A percentile compares a stretch with the other conserved stretches of the same genome.
Evolutionary conservation across 2,329 filamentous ascomycete species (phyloP).

Genomic region (Aspergillus sp.): DNA sequence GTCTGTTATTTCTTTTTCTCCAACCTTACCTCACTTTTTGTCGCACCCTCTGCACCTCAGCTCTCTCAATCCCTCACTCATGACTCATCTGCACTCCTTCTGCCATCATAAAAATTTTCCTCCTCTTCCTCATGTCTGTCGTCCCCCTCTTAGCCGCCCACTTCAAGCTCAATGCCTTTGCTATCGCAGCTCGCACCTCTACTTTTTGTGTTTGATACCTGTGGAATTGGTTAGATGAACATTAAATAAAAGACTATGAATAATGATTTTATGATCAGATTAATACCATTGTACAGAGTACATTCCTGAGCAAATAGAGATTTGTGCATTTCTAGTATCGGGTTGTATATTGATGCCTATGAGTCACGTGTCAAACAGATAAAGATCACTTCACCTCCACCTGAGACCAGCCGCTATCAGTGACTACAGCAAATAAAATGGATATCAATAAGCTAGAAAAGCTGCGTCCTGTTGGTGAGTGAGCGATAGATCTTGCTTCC

Average conservation of each 20-base stretch:
- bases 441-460: conserved; percentile 43
- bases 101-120: conserved; percentile 26
- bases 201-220: too few relatives aligned
- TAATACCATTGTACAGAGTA: background rate
- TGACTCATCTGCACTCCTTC: background rate
- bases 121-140: conserved; percentile 31
- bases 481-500: background rate
- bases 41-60: background rate
- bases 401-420: too few relatives aligned
- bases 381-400: too few relatives aligned
- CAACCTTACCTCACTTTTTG: too few relatives aligned
- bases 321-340: background rate
- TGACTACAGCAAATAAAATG: background rate
- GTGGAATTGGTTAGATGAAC: too few relatives aligned
- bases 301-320: too few relatives aligned
- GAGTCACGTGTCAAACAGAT: background rate
- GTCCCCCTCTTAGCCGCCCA: conserved; percentile 45
- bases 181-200: conserved; percentile 32
- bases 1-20: too few relatives aligned
- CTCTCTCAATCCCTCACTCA: background rate
- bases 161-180: conserved; percentile 40
- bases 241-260: too few relatives aligned
- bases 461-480: conserved; percentile 24
- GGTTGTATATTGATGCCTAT: background rate
- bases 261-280: background rate